Base-by-base conservation (phyloP, 306 rosid genomes). In the Rubus idaeus region DNA sequence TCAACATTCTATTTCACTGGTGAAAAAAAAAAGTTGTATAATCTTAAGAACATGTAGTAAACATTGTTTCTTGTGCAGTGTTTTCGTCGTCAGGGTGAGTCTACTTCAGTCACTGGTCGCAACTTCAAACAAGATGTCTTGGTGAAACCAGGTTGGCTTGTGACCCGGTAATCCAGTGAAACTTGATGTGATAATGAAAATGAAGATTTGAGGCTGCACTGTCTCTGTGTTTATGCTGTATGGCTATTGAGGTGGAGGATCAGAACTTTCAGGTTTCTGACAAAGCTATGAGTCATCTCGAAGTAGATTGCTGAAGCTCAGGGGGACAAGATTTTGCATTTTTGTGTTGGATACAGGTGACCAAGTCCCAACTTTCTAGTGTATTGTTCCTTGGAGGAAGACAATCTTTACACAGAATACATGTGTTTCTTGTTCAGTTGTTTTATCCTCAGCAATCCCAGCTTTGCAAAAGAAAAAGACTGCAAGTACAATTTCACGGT, bases 141-240 rank as follows among this genome's bases (percentile, higher is more conserved):
- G 58, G 83, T 89, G 14, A 95, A 95, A 88, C 96, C 92, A 0
- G 96, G 98, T 68, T 95, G 98, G 97, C 96, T 95, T 39, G 98
- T 90, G 70, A 87, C 89, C 74, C 80, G 90, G 21, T 95, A 87
- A 90, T 70, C 69, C 46, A 17, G 75, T 75, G 76, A 68, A 71
- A 5, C 70, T 57, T 77, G 70, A 75, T 57, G 69, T 9, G 65
- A 70, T 35, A 14, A 49, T 21, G 77, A 45, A 42, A 40, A 30
- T 44, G 53, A 52, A 73, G 10, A 26, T 14, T 30, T 68, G 57
- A 66, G 73, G 23, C 46, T 68, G 50, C 16, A 71, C 49, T 10
- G 26, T 47, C 69, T n/a, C n/a, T 45, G 45, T 56, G 51, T 55
- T 50, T 50, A 52, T 42, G 35, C 12, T 66, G 47, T 45, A 16